Evolutionary conservation across 306 rosid species (phyloP), one percentile per base, ranked within the genome.

Genomic region (Purshia tridentata): DNA sequence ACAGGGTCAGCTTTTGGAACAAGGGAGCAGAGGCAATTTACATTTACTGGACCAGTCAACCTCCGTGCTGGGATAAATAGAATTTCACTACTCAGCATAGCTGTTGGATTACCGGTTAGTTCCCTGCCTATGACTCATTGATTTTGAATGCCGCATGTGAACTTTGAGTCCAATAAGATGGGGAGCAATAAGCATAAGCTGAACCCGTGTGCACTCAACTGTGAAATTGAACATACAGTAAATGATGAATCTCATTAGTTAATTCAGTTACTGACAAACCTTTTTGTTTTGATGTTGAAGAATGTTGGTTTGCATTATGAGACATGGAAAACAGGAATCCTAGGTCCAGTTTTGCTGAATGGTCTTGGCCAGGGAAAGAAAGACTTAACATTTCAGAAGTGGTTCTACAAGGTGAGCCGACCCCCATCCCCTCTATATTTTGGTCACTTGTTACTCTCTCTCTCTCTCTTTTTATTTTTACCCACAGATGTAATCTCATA

Each of bases 41-140:
- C 96, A 51, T 91, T 84, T 72, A 82, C 88, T 19, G 91, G 87
- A 23, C 87, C 93, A 44, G 79, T 85, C 60, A 82, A 85, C 73
- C 86, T 93, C 44, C 90, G 18, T 6, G 89, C 91, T 20, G 97
- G 98, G 84, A 81, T 78, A 50, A 93, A 93, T 46, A 88, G 76
- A 84, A 85, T 94, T 73, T 86, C 99, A 69, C 88, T 94, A 53
- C 98, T 94, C 53, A 94, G 98, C 71, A 72, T 91, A 47, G 90
- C 99, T 65, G 96, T 89, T 67, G 99, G 99, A 86, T 86, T 94
- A 63, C 96, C 96, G 23, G 99, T 94, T 35, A 79, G 90, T 76
- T 56, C 60, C 75, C 69, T 76, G 57, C 46, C 72, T 79, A 44
- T 65, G 46, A 67, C 59, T 65, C 81, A 35, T 55, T 18, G 44